phyloP scores from a whole-genome alignment of 768 basidiomycete genomes.

The Astraeus odoratus region DNA sequence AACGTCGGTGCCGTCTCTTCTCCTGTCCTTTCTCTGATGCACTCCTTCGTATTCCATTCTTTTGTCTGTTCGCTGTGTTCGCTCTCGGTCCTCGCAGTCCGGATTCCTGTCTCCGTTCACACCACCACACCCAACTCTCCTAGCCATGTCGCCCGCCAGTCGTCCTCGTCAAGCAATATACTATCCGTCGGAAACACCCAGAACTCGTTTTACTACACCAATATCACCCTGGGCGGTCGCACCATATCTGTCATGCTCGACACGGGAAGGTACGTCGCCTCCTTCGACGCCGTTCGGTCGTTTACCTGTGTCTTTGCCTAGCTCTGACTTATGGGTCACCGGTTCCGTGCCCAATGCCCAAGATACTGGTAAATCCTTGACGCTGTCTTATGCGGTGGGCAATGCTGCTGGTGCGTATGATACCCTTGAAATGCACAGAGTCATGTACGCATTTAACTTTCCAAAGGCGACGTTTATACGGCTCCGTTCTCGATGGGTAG shows the following conservation, averaged over 20 bases:
- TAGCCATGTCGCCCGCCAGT: constrained; percentile 18
- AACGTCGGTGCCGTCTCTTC: background rate
- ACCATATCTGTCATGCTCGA: constrained; percentile 59
- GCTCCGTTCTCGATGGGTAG: constrained; percentile 48
- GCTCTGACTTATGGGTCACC: constrained; percentile 73
- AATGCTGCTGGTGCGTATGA: constrained; percentile 48
- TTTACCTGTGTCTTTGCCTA: constrained; percentile 19
- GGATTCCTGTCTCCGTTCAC: constrained; percentile 26
- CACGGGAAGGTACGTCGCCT: constrained; percentile 59
- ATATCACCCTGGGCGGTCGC: constrained; percentile 59
- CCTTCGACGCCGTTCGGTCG: background rate
- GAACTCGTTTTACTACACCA: constrained; percentile 68
- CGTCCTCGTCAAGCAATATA: constrained; percentile 15
- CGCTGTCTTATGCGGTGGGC: constrained; percentile 65
- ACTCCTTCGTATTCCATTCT: constrained; percentile 16
- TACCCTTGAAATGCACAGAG: background rate
- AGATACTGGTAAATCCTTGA: constrained; percentile 49
- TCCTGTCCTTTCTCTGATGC: constrained; percentile 12
- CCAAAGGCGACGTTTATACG: constrained; percentile 48
- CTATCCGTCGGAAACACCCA: constrained; percentile 55
- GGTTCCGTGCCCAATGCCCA: constrained; percentile 41
- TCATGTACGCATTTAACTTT: background rate
- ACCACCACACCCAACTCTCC: constrained; percentile 6
- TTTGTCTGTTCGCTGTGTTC: constrained; percentile 16
- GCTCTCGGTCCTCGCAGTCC: constrained; percentile 21